Evolutionary conservation across 352 stramenopile species (phyloP), one percentile per base, ranked within the genome.

Genomic region (Blastocystis sp.): DNA sequence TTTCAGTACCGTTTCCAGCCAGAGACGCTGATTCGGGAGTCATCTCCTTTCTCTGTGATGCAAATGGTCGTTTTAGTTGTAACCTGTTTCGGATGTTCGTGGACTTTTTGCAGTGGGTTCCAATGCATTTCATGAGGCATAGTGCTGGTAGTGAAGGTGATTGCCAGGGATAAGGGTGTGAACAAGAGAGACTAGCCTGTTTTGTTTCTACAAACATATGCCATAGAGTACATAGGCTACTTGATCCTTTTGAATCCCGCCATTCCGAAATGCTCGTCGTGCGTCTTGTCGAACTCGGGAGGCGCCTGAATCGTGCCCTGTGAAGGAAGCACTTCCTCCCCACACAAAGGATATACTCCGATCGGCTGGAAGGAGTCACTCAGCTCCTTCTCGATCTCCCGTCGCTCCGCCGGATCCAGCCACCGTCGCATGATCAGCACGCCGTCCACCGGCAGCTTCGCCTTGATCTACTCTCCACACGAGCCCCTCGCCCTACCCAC

Each of bases 281-380:
- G 77, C 3, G 77, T 87, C 45, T 87, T 87, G n/a, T 87, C 77
- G 52, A 87, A 87, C 52, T 87, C 77, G 6, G 77, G 77, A 87
- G 77, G 77, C 9, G 77, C 77, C 28, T 87, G 48, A 14, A 87
- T 45, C 34, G 14, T 87, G 4, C 19, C 24, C 6, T 52, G 28
- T 59, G 52, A 87, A 77, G 52, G 42, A 78, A 63, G 40, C 38
- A 3, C 4, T 59, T 14, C n/a, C 21, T 3, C 28, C 24, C n/a
- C 2, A 9, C 1, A 34, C 10, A 3, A 76, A 77, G 65, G 62
- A 87, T 87, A 87, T 87, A 54, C 45, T 77, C 77, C 62, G 21
- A 87, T 76, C 19, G 52, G 48, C 10, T 76, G 28, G 71, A 87
- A 87, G 48, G 40, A 59, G 3, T 74, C n/a, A 2, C 21, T 19